phyloP scores from a whole-genome alignment of 371 early-diverging fungal species.

The Parasitella parasitica region DNA sequence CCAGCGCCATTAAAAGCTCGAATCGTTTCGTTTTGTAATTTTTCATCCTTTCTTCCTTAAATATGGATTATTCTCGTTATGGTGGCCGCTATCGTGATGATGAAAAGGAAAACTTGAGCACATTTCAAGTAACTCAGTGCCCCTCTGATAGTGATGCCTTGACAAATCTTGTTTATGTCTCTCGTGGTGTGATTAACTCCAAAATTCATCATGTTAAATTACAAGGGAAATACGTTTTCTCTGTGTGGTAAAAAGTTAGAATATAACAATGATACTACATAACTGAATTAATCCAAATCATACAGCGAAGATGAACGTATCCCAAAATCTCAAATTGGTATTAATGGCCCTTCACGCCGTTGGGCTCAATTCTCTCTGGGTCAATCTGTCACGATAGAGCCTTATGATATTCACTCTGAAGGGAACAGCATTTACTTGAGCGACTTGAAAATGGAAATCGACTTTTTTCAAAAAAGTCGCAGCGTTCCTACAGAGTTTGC shows the following conservation, averaged over 20 bases:
- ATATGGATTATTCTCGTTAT: conserved; percentile 18
- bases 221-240: conserved; percentile 82
- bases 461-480: conserved; percentile 55
- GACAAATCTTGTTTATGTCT: conserved; percentile 78
- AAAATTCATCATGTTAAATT: conserved; percentile 68
- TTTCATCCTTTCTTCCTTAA: background rate
- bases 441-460: conserved; percentile 71
- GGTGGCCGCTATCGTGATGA: conserved; percentile 5
- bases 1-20: background rate
- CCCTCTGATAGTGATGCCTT: conserved; percentile 71
- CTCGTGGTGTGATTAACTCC: conserved; percentile 71
- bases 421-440: conserved; percentile 68
- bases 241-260: conserved; percentile 58
- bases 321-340: conserved; percentile 70
- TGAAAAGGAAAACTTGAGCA: conserved; percentile 5
- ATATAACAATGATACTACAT: background rate
- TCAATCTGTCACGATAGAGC: conserved; percentile 78
- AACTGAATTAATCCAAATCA: background rate
- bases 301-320: conserved; percentile 58
- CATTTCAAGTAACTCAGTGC: conserved; percentile 48
- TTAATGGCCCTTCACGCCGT: conserved; percentile 76
- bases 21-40: background rate
- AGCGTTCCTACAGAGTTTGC: conserved; percentile 67
- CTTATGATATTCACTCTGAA: conserved; percentile 66
- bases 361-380: conserved; percentile 87